Percentiles rank a stretch among this genome's conserved stretches.
phyloP scores from a whole-genome alignment of 2,329 filamentous ascomycete species.

The Fusarium nodosum region DNA sequence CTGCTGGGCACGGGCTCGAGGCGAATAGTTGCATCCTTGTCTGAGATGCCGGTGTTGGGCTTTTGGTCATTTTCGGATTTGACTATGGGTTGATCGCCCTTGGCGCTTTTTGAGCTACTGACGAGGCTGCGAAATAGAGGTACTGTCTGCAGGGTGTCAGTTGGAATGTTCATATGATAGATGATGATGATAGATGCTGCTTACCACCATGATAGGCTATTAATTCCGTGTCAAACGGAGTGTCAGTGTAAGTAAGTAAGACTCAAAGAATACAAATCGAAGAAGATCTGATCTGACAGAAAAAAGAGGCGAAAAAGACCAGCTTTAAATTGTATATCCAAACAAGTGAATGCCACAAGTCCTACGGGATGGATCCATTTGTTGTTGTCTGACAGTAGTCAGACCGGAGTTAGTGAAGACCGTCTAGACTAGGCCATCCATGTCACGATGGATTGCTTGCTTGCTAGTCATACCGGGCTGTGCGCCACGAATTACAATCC shows the following conservation, averaged over 20 bases:
- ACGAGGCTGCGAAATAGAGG: conserved; percentile 26
- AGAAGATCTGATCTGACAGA: conserved; percentile 17
- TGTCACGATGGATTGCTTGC: background rate
- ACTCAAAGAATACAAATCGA: background rate
- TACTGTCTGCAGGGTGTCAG: conserved; percentile 38
- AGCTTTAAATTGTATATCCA: conserved; percentile 16
- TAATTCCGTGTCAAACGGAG: conserved; percentile 3
- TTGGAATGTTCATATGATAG: fast-evolving
- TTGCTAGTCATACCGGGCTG: background rate
- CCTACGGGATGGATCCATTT: conserved; percentile 5
- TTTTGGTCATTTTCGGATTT: conserved; percentile 1
- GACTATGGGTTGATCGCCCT: background rate
- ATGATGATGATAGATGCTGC: background rate
- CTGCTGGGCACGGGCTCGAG: conserved; percentile 57
- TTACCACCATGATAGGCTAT: conserved; percentile 37
- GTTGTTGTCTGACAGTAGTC: conserved; percentile 12
- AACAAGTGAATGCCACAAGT: background rate
- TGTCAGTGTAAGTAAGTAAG: background rate
- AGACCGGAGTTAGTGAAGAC: background rate
- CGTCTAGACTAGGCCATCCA: background rate
- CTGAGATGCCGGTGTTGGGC: background rate
- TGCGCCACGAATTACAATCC: conserved; percentile 3
- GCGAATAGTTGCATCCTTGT: conserved; percentile 43
- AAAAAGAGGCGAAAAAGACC: background rate
- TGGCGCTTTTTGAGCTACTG: conserved; percentile 4